Conservation (phyloP, 1,139 yeast genomes). For the Nematodospora anomalae region DNA sequence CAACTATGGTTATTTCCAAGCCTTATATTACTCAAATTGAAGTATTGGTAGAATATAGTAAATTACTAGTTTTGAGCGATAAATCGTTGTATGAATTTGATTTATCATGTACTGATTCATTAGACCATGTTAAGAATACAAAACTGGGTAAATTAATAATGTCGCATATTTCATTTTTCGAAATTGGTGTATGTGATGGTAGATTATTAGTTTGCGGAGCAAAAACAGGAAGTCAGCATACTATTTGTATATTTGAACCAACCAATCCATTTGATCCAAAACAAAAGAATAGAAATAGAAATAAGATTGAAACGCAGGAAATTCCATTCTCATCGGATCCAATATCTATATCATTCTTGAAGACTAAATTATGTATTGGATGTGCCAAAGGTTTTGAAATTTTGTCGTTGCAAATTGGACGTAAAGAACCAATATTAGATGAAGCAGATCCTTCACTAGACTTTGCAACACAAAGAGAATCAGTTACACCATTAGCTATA, state of each 20-base stretch:
- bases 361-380: conserved; percentile 88
- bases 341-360: conserved; percentile 84
- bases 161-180: conserved; percentile 84
- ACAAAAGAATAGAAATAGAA: conserved; percentile 58
- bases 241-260: conserved; percentile 87
- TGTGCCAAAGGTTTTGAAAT: conserved; percentile 96
- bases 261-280: conserved; percentile 57
- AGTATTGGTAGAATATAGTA: conserved; percentile 87
- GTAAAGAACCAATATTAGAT: conserved; percentile 76
- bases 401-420: conserved; percentile 76
- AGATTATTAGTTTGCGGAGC: conserved; percentile 88
- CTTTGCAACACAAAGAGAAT: conserved; percentile 85
- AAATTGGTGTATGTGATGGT: conserved; percentile 91
- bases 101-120: conserved; percentile 61
- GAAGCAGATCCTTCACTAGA: conserved; percentile 97
- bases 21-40: conserved; percentile 85
- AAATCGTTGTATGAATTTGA: conserved; percentile 84
- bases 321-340: conserved; percentile 85
- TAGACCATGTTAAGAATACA: conserved; percentile 69
- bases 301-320: conserved; percentile 69
- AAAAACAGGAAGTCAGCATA: conserved; percentile 69
- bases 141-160: conserved; percentile 76
- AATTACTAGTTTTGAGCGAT: conserved; percentile 78
- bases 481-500: conserved; percentile 83
- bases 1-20: conserved; percentile 75